Percentiles rank a stretch among this genome's conserved stretches.
phyloP scores from a whole-genome alignment of 225 moss, liverwort and hornwort species.

The Lunularia cruciata region DNA sequence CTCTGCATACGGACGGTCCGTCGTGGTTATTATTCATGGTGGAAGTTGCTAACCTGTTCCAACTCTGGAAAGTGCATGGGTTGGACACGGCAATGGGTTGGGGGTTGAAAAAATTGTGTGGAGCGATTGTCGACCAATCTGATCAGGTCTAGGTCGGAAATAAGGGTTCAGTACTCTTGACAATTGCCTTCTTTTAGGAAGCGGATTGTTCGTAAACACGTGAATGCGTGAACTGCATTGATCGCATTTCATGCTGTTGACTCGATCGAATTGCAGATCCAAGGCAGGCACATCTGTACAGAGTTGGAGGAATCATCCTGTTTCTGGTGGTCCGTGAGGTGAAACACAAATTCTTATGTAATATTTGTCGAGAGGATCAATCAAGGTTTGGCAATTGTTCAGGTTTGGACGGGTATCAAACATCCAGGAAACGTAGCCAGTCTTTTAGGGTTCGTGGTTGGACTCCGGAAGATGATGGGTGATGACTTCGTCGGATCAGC shows the following conservation, averaged over 20 bases:
- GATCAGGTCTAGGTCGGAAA: slow-evolving; percentile 13
- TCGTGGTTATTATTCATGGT: background rate
- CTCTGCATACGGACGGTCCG: background rate
- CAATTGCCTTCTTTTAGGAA: background rate
- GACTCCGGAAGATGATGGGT: slow-evolving; percentile 24
- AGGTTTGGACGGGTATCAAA: background rate
- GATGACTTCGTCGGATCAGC: background rate
- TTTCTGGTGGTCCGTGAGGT: background rate
- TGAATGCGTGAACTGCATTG: background rate
- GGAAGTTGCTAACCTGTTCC: background rate
- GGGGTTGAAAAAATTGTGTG: background rate
- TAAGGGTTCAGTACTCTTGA: background rate
- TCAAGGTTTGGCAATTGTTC: background rate
- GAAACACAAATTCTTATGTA: background rate
- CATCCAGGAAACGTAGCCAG: background rate
- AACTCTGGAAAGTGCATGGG: background rate
- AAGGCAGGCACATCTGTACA: background rate
- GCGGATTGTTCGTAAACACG: background rate
- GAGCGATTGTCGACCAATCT: slow-evolving; percentile 5
- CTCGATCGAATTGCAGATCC: slow-evolving; percentile 4
- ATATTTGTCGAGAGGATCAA: background rate
- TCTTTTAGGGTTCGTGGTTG: slow-evolving; percentile 8
- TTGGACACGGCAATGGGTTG: slow-evolving; percentile 13
- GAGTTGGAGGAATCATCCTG: background rate
- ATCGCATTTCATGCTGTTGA: background rate